Evolutionary conservation across 495 filamentous ascomycete species (phyloP).

Genomic region (Podospora pseudocomata): DNA sequence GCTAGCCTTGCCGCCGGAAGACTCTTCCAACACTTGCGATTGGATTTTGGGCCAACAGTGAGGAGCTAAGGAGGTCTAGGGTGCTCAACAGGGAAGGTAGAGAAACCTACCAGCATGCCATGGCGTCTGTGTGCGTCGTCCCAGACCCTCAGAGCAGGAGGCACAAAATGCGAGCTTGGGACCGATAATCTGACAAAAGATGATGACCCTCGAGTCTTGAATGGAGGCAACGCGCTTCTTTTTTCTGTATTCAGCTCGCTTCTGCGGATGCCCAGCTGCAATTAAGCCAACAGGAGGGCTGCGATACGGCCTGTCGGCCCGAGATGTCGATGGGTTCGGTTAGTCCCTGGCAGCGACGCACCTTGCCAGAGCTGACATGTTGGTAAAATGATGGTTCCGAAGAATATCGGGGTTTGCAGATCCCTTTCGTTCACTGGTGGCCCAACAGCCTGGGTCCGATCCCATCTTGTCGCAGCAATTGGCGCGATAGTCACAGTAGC

Average conservation of each 20-base stretch:
- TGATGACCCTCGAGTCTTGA: no score
- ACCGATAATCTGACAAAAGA: background rate
- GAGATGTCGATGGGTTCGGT: conserved; percentile 1
- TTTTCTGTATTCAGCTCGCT: conserved; percentile 1
- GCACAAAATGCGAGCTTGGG: background rate
- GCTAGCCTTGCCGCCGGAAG: background rate
- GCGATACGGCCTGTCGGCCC: background rate
- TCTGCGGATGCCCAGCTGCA: background rate
- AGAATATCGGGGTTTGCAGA: background rate
- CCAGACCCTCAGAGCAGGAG: background rate
- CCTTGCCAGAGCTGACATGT: background rate
- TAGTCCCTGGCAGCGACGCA: background rate
- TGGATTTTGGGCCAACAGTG: background rate
- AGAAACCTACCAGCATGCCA: background rate
- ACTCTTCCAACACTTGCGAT: background rate
- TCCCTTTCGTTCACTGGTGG: background rate
- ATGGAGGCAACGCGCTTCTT: background rate
- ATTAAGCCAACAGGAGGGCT: conserved; percentile 2
- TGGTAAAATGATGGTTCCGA: background rate
- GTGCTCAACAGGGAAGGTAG: background rate
- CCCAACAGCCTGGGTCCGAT: background rate
- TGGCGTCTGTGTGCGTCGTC: background rate
- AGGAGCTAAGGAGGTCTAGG: no score
- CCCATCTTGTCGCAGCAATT: background rate
- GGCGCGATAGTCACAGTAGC: background rate